phyloP scores from a whole-genome alignment of 208 protist species.

The Trichomonas gallinae region DNA sequence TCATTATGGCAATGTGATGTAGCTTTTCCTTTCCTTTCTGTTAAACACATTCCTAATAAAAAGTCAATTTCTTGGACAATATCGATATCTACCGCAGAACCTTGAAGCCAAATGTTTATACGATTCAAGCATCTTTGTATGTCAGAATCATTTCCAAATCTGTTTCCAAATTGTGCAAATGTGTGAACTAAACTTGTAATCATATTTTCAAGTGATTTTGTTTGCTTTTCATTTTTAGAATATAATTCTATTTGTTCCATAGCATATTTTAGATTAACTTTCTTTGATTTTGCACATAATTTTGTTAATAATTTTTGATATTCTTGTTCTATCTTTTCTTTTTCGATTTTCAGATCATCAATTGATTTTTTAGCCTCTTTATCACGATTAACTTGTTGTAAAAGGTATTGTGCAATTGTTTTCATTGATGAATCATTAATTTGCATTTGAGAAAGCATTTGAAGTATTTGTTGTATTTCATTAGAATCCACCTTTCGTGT shows the following conservation, averaged over 20 bases:
- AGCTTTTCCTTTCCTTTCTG: background rate
- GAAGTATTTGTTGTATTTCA: background rate
- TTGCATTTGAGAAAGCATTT: background rate
- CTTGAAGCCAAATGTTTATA: background rate
- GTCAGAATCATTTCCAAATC: background rate
- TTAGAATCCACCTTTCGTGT: background rate
- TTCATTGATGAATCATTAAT: background rate
- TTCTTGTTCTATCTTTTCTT: background rate
- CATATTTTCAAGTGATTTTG: background rate
- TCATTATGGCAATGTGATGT: background rate
- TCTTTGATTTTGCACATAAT: background rate
- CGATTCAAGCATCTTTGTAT: background rate
- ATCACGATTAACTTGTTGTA: background rate
- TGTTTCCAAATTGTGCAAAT: background rate
- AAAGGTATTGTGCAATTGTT: background rate
- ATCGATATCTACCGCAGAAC: background rate
- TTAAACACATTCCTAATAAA: background rate
- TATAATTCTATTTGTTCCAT: background rate
- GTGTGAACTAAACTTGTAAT: background rate
- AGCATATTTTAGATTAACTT: background rate
- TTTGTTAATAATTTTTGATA: background rate
- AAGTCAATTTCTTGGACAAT: slow-evolving; percentile 11
- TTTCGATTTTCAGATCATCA: background rate
- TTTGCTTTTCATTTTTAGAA: background rate
- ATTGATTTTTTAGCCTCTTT: background rate